Evolutionary conservation across 129 eudicot species (phyloP).

Genomic region (Erigeron canadensis): DNA sequence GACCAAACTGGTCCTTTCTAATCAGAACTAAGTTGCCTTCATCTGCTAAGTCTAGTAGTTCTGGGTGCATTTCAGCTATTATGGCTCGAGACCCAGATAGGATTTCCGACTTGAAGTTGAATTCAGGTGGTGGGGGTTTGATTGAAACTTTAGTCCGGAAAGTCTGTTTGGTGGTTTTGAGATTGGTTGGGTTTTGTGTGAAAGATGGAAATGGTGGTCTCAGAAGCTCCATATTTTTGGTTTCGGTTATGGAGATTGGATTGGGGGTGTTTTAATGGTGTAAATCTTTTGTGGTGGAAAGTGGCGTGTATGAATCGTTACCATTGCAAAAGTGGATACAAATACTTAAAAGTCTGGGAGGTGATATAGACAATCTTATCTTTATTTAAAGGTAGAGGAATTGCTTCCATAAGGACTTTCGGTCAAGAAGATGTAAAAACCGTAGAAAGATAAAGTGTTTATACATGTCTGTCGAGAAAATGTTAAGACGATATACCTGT

Average conservation of each 20-base stretch:
- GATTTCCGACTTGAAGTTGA: constrained; percentile 58
- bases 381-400: too few relatives aligned
- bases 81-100: constrained; percentile 45
- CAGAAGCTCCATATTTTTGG: constrained; percentile 38
- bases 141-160: constrained; percentile 38
- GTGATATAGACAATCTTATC: too few relatives aligned
- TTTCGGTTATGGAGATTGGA: constrained; percentile 23
- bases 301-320: constrained; percentile 21
- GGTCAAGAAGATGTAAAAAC: too few relatives aligned
- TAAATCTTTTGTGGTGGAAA: constrained; percentile 8
- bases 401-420: too few relatives aligned
- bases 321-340: constrained; percentile 29
- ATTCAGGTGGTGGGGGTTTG: constrained; percentile 74
- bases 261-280: not conserved
- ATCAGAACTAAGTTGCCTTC: constrained; percentile 62
- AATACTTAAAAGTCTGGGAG: too few relatives aligned
- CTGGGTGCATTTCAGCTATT: constrained; percentile 62
- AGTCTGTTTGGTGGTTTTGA: constrained; percentile 22
- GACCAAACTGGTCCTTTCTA: constrained; percentile 71
- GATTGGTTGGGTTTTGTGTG: constrained; percentile 27
- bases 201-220: constrained; percentile 37
- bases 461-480: too few relatives aligned
- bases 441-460: too few relatives aligned
- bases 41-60: constrained; percentile 70
- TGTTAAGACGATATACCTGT: too few relatives aligned